Percentiles rank a stretch among this genome's conserved stretches.
phyloP scores from a whole-genome alignment of 805 yeast species.

The Saccharomycopsis javanensis region DNA sequence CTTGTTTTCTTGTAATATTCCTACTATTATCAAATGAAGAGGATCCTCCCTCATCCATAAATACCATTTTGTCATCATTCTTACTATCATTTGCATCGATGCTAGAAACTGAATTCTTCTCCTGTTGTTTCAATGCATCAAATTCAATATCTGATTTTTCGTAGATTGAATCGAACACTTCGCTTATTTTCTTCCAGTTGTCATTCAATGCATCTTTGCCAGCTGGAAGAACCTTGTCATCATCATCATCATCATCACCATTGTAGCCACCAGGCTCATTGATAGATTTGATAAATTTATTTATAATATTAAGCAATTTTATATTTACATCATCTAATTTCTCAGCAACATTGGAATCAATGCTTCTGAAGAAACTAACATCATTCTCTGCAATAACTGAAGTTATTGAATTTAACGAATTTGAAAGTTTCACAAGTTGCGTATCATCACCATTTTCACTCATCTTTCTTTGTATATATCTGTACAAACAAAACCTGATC shows the following conservation, averaged over 20 bases:
- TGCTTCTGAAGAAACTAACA: conserved; percentile 52
- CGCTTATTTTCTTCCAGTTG: conserved; percentile 49
- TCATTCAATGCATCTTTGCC: conserved; percentile 38
- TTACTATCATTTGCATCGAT: background rate
- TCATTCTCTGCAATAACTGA: conserved; percentile 60
- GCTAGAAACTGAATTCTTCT: conserved; percentile 9
- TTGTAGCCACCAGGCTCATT: background rate
- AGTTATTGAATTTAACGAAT: background rate
- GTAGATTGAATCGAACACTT: conserved; percentile 55
- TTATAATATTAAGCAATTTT: conserved; percentile 38
- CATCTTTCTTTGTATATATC: background rate
- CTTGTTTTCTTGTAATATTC: conserved; percentile 26
- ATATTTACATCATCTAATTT: conserved; percentile 28
- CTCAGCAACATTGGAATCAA: conserved; percentile 23
- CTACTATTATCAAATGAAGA: conserved; percentile 16
- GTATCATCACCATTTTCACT: background rate
- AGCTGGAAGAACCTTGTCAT: conserved; percentile 17
- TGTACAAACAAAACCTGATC: too few relatives aligned
- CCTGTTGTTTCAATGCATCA: conserved; percentile 31
- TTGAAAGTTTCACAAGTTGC: background rate
- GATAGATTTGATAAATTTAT: conserved; percentile 33
- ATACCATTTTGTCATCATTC: conserved; percentile 28
- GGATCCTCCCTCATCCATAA: conserved; percentile 38
- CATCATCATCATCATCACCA: conserved; percentile 24
- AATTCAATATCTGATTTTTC: conserved; percentile 69